A percentile compares a stretch with the other conserved stretches of the same genome.
Conservation (phyloP, 768 basidiomycete genomes). For the Vararia minispora region DNA sequence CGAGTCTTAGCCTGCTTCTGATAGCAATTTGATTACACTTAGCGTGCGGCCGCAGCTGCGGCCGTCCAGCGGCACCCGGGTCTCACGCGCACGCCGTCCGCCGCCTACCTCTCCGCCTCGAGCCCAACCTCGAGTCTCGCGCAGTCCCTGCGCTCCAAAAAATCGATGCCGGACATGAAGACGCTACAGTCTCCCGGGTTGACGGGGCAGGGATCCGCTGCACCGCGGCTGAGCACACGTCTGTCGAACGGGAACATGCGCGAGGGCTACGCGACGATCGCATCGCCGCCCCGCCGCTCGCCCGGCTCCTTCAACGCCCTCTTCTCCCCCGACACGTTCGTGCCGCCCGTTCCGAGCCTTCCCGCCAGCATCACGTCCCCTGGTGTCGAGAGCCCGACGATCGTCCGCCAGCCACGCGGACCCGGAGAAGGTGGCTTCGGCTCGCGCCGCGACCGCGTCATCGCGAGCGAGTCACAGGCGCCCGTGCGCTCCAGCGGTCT, state of each 20-base stretch:
- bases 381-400: constrained; percentile 29
- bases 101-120: constrained; percentile 58
- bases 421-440: constrained; percentile 72
- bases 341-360: constrained; percentile 75
- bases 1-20: no score
- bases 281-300: constrained; percentile 68
- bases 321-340: constrained; percentile 35
- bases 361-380: constrained; percentile 43
- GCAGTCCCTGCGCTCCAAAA: constrained; percentile 74
- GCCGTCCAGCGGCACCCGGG: constrained; percentile 38
- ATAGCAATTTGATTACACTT: no score
- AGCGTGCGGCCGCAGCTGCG: no score
- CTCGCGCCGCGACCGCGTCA: constrained; percentile 32
- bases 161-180: constrained; percentile 98
- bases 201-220: no score
- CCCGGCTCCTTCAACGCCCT: constrained; percentile 63
- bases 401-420: constrained; percentile 79
- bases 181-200: no score
- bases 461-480: constrained; percentile 41
- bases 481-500: constrained; percentile 52
- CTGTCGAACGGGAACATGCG: constrained; percentile 86
- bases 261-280: constrained; percentile 77
- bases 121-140: constrained; percentile 31
- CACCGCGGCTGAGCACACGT: constrained; percentile 68
- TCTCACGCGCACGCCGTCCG: constrained; percentile 72